phyloP scores from a whole-genome alignment of 2,329 filamentous ascomycete genomes.

The Aspergillus sp. region DNA sequence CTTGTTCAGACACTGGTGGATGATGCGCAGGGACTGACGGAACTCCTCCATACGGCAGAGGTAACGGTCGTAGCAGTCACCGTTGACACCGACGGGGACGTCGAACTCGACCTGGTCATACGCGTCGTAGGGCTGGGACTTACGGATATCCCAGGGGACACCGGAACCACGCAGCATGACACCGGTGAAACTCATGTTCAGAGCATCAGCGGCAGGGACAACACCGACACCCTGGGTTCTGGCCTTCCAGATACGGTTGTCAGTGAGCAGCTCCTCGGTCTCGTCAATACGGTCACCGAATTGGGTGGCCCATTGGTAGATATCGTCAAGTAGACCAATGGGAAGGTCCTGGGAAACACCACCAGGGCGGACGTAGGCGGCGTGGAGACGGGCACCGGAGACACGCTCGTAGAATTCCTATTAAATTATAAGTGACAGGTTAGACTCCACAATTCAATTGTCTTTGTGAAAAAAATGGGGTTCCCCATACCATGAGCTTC shows the following conservation, averaged over 20 bases:
- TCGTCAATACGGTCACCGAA: conserved; percentile 98
- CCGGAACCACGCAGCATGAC: conserved; percentile 98
- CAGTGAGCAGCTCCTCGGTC: conserved; percentile 96
- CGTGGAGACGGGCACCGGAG: conserved; percentile 93
- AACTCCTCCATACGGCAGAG: conserved; percentile 99
- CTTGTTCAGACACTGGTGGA: conserved; percentile 98
- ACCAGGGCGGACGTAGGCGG: conserved; percentile 93
- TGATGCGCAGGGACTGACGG: conserved; percentile 95
- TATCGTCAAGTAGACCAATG: conserved; percentile 91
- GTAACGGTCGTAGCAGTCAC: conserved; percentile 99
- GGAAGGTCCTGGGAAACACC: conserved; percentile 96
- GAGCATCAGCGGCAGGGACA: conserved; percentile 85
- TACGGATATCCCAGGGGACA: conserved; percentile 93
- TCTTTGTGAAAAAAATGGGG: neutral
- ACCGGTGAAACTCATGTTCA: conserved; percentile 95
- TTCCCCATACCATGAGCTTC: conserved; percentile 85
- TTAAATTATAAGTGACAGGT: conserved; percentile 2
- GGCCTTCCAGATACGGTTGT: conserved; percentile 99
- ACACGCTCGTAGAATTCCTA: conserved; percentile 99
- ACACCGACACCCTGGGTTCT: conserved; percentile 89
- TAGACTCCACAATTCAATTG: neutral
- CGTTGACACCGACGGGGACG: conserved; percentile 91
- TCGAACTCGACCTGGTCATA: conserved; percentile 99
- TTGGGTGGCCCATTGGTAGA: conserved; percentile 99
- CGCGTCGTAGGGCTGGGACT: conserved; percentile 94